These are phyloP conservation scores for Silene uniflora DNA, from an alignment of 148 eudicot genomes.

Conservation along the genomic window DNA sequence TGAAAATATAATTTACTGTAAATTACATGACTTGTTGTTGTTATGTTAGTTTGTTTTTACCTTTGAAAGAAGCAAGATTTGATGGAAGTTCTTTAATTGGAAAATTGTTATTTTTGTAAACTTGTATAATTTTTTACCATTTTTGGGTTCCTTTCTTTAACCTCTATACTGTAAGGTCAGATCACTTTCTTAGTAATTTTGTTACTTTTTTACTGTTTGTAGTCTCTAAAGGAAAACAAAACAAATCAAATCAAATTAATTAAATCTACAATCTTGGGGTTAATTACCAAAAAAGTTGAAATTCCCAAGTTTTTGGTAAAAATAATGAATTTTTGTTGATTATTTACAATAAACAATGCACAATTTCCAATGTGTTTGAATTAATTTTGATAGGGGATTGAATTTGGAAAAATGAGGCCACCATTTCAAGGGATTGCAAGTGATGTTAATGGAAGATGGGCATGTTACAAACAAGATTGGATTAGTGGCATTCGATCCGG, in stretches of 20 bases:
- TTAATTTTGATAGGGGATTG: conserved; percentile 12
- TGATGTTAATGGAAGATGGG: conserved; percentile 49
- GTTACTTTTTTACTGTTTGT: background rate
- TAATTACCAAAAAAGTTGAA: background rate
- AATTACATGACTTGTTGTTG: background rate
- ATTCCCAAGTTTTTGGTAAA: conserved; percentile 7
- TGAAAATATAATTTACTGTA: background rate
- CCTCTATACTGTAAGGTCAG: conserved; percentile 17
- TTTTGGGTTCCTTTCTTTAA: conserved; percentile 16
- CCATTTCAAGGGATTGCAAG: conserved; percentile 45
- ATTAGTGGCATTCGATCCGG: conserved; percentile 47
- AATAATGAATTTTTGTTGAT: background rate
- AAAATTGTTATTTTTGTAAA: conserved; percentile 1
- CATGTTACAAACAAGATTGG: conserved; percentile 71
- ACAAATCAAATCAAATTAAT: background rate
- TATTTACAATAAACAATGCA: background rate
- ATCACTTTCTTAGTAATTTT: conserved; percentile 8
- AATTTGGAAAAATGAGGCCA: conserved; percentile 29
- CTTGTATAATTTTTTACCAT: background rate
- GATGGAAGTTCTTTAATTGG: background rate
- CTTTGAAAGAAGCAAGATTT: background rate
- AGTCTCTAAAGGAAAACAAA: background rate
- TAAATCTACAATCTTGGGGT: background rate
- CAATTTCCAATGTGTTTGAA: background rate
- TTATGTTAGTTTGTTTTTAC: too few species aligned